phyloP scores from a whole-genome alignment of 805 yeast genomes.

The Pichia phayaonensis region DNA sequence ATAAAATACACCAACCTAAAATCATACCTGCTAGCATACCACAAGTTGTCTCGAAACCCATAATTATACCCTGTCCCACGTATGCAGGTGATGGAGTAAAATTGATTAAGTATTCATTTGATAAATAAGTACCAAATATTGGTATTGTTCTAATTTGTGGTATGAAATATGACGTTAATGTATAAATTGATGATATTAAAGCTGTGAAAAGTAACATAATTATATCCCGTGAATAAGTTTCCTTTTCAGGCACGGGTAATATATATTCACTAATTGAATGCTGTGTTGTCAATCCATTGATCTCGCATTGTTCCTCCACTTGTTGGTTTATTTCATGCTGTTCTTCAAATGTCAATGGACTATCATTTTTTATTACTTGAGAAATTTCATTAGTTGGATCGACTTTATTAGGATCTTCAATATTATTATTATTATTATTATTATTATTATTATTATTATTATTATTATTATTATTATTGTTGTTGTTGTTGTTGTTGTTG shows the following conservation, averaged over 20 bases:
- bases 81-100: constrained; percentile 97
- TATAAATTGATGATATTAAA: constrained; percentile 59
- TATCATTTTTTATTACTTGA: neutral
- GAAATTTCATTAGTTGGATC: neutral
- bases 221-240: constrained; percentile 48
- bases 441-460: too few species aligned
- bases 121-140: constrained; percentile 59
- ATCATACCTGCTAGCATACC: constrained; percentile 88
- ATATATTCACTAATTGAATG: neutral
- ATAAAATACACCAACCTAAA: constrained; percentile 88
- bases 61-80: constrained; percentile 94
- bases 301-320: neutral
- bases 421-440: neutral
- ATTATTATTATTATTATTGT: too few species aligned
- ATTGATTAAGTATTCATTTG: constrained; percentile 68
- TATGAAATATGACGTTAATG: constrained; percentile 61
- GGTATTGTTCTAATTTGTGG: constrained; percentile 69
- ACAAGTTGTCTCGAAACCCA: constrained; percentile 89
- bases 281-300: neutral
- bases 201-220: constrained; percentile 56
- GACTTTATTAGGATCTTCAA: neutral
- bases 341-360: neutral
- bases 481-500: too few species aligned
- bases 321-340: neutral
- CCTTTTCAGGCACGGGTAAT: neutral